Base-by-base conservation (phyloP, 257 asterid genomes). In the Penstemon eatonii region DNA sequence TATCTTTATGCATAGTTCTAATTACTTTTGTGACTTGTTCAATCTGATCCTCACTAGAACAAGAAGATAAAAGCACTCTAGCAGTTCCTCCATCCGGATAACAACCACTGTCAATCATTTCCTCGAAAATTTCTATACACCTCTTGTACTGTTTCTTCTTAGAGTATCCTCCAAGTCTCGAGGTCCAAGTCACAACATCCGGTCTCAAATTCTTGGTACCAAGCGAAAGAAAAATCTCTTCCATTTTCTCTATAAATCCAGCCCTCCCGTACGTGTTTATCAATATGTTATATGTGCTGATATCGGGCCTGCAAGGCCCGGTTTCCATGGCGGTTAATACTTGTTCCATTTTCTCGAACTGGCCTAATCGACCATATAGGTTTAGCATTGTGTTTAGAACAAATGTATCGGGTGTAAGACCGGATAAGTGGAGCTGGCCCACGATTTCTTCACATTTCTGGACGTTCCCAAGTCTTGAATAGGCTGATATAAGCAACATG, bases 61-160 rank as follows among this genome's bases (percentile, higher is more conserved):
- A 91, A 54, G 94, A 75, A 38, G 89, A 76, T 25, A 25, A 25
- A 56, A 91, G 75, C 60, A 91, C 96, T 77, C 76, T 87, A 11
- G 91, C 98, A 60, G 98, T 91, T 70, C 94, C 92, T 3, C 85
- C 96, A 72, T 91, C 98, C 2, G 97, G 96, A 79, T 79, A 78
- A 42, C 95, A 85, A 3, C 96, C 94, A 74, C 65, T 75, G 54
- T 91, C 96, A 52, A 91, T 85, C 98, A 91, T 91, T 60, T 89
- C 92, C 72, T 91, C 98, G 25, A 91, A 89, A 8, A 89, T 85
- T 40, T 89, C 89, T 42, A 85, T 49, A 71, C 98, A 91, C 70
- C 73, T 84, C 65, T 43, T 74, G 58, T 84, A 91, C 63, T 70
- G 78, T 69, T 91, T 91, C 85, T 89, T 89, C 69, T 82, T 87